phyloP scores from a whole-genome alignment of 208 protist genomes.

The Porcisia hertigi region DNA sequence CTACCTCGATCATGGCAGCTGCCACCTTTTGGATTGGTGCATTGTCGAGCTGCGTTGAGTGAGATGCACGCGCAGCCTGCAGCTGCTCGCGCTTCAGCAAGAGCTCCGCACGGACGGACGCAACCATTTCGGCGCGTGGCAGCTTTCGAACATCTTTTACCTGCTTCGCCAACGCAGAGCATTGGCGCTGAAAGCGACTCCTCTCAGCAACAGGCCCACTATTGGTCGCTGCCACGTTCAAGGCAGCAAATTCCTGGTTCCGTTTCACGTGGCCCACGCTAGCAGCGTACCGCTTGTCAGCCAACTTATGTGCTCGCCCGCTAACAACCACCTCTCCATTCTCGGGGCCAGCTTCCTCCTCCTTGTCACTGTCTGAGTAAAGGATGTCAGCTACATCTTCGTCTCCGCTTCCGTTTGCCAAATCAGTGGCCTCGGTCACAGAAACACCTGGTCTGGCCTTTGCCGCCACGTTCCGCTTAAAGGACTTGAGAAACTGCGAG shows the following conservation, averaged over 20 bases:
- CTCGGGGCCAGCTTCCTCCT: background rate
- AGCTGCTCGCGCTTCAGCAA: slow-evolving; percentile 30
- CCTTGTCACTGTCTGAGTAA: slow-evolving; percentile 24
- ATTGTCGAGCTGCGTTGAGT: background rate
- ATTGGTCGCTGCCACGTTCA: slow-evolving; percentile 35
- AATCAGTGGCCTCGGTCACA: background rate
- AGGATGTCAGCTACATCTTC: slow-evolving; percentile 17
- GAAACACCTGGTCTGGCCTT: background rate
- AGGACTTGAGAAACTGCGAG: slow-evolving; percentile 69
- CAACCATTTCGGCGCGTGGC: slow-evolving; percentile 22
- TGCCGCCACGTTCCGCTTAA: slow-evolving; percentile 42
- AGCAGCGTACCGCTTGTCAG: slow-evolving; percentile 11
- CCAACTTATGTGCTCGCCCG: slow-evolving; percentile 13
- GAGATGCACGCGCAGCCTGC: background rate
- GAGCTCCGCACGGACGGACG: slow-evolving; percentile 30
- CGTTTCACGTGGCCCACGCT: background rate
- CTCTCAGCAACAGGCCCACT: background rate
- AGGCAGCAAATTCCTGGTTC: slow-evolving; percentile 30
- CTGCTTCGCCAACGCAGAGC: background rate
- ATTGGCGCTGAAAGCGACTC: slow-evolving; percentile 10
- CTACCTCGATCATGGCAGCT: slow-evolving; percentile 27
- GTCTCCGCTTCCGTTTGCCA: background rate
- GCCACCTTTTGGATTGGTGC: slow-evolving; percentile 10
- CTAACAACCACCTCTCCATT: slow-evolving; percentile 2
- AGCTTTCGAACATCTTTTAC: background rate